Conservation (phyloP, 2,329 filamentous ascomycete genomes). For the Fusarium foetens region DNA sequence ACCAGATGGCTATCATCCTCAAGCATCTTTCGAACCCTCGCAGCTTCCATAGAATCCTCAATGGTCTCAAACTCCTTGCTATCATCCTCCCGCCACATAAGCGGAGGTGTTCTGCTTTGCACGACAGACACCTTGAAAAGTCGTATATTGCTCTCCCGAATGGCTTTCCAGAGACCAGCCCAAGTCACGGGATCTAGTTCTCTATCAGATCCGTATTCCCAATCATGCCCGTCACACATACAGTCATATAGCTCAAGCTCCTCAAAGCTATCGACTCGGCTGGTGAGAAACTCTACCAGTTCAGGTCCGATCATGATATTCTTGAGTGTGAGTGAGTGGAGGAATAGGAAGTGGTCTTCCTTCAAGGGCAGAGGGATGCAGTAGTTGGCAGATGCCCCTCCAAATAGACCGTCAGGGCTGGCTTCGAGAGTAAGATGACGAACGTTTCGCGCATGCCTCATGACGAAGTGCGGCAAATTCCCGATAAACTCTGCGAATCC, state of each 20-base stretch:
- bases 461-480: accelerated
- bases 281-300: not conserved
- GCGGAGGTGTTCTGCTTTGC: not conserved
- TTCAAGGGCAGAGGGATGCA: not conserved
- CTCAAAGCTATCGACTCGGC: not conserved
- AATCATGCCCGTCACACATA: not conserved
- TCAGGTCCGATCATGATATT: not conserved
- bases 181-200: not conserved
- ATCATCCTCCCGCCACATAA: not conserved
- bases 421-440: not conserved
- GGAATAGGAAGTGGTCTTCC: accelerated
- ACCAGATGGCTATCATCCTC: not conserved
- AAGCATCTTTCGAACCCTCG: not conserved
- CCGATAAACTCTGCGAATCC: not conserved
- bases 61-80: not conserved
- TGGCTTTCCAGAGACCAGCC: not conserved
- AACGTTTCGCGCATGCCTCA: not conserved
- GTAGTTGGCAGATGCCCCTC: not conserved
- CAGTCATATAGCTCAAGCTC: conserved; percentile 1
- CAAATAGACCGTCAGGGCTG: accelerated
- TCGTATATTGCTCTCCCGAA: accelerated
- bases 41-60: not conserved
- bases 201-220: not conserved
- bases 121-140: not conserved
- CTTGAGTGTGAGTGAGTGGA: not conserved